Conservation (phyloP, 495 filamentous ascomycete species). For the Penicillium atrosanguineum region DNA sequence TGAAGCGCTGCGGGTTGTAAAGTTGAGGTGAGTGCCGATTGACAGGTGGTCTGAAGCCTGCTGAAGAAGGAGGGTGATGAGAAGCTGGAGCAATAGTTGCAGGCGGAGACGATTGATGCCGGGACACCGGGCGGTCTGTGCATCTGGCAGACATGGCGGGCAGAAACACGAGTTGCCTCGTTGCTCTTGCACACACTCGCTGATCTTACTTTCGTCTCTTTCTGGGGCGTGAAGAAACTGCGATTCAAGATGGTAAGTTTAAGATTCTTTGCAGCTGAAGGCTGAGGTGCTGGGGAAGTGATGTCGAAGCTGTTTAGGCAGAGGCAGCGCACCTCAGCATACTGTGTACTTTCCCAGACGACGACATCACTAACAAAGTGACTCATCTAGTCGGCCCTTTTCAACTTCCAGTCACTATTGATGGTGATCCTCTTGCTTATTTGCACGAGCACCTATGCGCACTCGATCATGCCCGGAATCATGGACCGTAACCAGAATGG, state of each 20-base stretch:
- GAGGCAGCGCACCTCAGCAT: constrained; percentile 5
- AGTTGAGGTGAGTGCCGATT: not conserved
- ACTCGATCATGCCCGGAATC: constrained; percentile 84
- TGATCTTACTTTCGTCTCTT: not conserved
- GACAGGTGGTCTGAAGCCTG: not conserved
- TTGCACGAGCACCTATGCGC: constrained; percentile 90
- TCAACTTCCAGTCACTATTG: constrained; percentile 95
- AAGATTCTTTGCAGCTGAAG: not conserved
- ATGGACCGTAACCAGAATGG: constrained; percentile 93
- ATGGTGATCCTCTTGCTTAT: constrained; percentile 92
- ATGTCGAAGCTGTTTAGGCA: constrained; percentile 1
- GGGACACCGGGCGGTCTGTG: constrained; percentile 15
- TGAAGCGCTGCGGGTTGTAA: not conserved
- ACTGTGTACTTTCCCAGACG: constrained; percentile 9
- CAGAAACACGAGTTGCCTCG: constrained; percentile 18
- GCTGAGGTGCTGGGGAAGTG: not conserved
- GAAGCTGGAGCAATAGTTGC: not conserved
- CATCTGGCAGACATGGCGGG: constrained; percentile 23
- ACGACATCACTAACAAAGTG: constrained; percentile 11
- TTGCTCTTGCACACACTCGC: not conserved
- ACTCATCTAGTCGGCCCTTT: constrained; percentile 75
- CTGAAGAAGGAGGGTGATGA: not conserved
- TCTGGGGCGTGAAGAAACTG: not conserved
- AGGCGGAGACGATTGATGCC: not conserved
- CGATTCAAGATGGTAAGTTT: constrained; percentile 19